Evolutionary conservation across 192 early-diverging fungal species (phyloP).

Genomic region (Backusella parvicylindrica): DNA sequence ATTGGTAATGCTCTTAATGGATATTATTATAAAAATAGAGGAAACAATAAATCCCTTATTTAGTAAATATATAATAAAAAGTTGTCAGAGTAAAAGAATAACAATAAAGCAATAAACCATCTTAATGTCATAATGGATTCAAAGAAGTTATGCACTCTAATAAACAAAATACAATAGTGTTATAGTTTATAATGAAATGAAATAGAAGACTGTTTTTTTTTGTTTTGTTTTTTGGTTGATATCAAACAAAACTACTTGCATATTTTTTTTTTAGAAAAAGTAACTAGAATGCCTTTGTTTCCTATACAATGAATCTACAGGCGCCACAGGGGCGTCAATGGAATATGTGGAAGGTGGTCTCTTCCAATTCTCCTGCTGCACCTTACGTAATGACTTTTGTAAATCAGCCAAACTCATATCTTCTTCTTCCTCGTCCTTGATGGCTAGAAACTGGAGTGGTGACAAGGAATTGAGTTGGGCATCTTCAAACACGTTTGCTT

Average conservation of each 20-base stretch:
- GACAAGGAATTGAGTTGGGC: background rate
- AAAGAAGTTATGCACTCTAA: background rate
- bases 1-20: too few species aligned
- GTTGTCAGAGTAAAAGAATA: too few species aligned
- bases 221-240: too few species aligned
- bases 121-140: too few species aligned
- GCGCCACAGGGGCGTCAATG: background rate
- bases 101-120: too few species aligned
- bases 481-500: background rate
- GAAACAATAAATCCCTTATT: too few species aligned
- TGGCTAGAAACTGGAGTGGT: background rate
- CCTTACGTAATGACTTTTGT: conserved; percentile 6
- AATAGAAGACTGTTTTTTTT: too few species aligned
- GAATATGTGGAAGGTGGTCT: background rate
- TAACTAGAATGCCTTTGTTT: background rate
- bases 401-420: conserved; percentile 11
- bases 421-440: conserved; percentile 5
- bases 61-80: too few species aligned
- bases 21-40: too few species aligned
- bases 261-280: background rate
- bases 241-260: background rate
- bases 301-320: background rate
- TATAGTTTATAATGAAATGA: background rate
- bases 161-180: background rate
- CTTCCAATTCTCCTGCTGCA: background rate